Evolutionary conservation across 768 basidiomycete species (phyloP), one percentile per base, ranked within the genome.

Genomic region (Kwoniella pini): DNA sequence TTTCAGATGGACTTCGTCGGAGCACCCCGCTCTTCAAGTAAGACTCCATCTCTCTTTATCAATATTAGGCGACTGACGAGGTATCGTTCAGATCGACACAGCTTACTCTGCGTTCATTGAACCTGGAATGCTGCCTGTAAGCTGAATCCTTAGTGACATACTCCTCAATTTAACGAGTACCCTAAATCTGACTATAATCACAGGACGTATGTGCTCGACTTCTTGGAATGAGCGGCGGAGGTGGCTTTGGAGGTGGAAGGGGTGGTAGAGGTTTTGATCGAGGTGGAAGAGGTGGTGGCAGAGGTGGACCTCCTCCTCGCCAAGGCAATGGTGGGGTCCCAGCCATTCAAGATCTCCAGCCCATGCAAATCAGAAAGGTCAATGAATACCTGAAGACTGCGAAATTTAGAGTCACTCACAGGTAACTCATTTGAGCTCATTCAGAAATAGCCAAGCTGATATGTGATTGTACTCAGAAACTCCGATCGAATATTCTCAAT

Each of bases 41-140:
- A n/a, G 62, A 40, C 22, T 9, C 1, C 11, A n/a, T 17, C 26
- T 17, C 13, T 50, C 19, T 17, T 27, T n/a, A 5, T 12, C 4
- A 30, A 9, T 19, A 48, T 24, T 36, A 36, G 13, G 9, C 15
- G 30, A n/a, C 54, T 44, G 28, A 27, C 39, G 21, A 45, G 30
- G 53, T 46, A 24, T 39, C 53, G 49, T 11, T 54, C 52, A 79
- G 66, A 66, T 79, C 65, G 77, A 79, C 62, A 78, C 77, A 15
- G 78, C 78, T 3, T 78, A 79, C 53, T 75, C 74, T 4, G 77
- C 77, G 5, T 79, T 79, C 57, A 58, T 76, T 27, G 53, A 67
- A 24, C 63, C 71, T 10, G 78, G 78, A n/a, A 66, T 63, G 21
- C 57, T 77, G 11, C 55, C 63, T 52, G 70, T 72, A 26, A 62